Conservation (phyloP, 106 monocot genomes). For the Triglochin maritima region DNA sequence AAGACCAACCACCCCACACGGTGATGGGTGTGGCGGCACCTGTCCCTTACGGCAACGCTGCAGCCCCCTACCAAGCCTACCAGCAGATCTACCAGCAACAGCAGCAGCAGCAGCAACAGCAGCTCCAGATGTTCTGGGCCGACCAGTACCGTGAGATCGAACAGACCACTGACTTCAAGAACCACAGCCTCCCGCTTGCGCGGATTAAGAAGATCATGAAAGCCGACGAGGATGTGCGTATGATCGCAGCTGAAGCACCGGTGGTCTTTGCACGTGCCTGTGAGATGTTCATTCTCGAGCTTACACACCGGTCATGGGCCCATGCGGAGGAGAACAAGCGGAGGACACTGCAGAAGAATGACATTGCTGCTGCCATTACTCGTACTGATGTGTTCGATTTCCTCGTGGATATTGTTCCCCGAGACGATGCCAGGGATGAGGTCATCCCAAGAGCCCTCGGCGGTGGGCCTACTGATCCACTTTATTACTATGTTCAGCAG, state of each 20-base stretch:
- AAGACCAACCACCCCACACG: slow-evolving; percentile 7
- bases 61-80: slow-evolving; percentile 19
- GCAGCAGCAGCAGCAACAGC: slow-evolving; percentile 19
- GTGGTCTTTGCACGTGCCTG: slow-evolving; percentile 35
- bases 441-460: slow-evolving; percentile 11
- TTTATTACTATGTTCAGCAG: slow-evolving; percentile 21
- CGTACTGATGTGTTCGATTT: slow-evolving; percentile 51
- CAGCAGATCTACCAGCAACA: slow-evolving; percentile 22
- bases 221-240: slow-evolving; percentile 75
- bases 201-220: slow-evolving; percentile 95
- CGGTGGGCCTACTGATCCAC: slow-evolving; percentile 7
- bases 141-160: slow-evolving; percentile 64
- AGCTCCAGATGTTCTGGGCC: slow-evolving; percentile 60
- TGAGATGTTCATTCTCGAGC: slow-evolving; percentile 32
- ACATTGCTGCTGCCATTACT: slow-evolving; percentile 33
- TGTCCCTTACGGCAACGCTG: slow-evolving; percentile 12
- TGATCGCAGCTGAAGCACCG: slow-evolving; percentile 82
- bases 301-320: slow-evolving; percentile 28
- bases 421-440: slow-evolving; percentile 16
- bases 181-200: slow-evolving; percentile 66
- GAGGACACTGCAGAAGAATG: slow-evolving; percentile 29
- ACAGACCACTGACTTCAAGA: slow-evolving; percentile 62
- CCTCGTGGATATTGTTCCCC: slow-evolving; percentile 39
- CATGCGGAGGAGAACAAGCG: slow-evolving; percentile 37
- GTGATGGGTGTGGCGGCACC: slow-evolving; percentile 12